Conservation (phyloP, 495 filamentous ascomycete genomes). For the Podospora pseudopauciseta region DNA sequence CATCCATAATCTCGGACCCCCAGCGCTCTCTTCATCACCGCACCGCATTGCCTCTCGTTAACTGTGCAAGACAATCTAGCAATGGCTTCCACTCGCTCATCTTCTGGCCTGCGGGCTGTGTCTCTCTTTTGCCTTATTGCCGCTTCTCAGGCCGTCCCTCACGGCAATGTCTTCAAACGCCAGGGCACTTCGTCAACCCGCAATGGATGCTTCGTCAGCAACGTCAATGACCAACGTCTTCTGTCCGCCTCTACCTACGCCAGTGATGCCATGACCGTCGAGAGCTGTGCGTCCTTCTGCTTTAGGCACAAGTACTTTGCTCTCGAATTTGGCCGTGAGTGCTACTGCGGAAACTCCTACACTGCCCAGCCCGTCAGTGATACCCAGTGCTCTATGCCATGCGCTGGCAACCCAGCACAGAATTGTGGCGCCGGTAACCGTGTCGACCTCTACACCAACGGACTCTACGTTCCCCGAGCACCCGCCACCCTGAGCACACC, state of each 20-base stretch:
- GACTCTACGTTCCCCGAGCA: constrained; percentile 8
- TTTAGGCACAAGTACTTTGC: constrained; percentile 36
- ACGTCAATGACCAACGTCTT: constrained; percentile 43
- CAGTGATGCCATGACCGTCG: constrained; percentile 55
- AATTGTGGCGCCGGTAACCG: constrained; percentile 46
- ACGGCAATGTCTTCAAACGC: constrained; percentile 7
- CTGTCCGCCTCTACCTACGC: constrained; percentile 47
- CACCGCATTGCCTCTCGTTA: background rate
- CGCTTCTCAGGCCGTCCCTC: constrained; percentile 14
- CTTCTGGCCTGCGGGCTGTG: constrained; percentile 10
- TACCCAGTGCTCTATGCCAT: constrained; percentile 46
- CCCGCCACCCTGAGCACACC: constrained; percentile 12
- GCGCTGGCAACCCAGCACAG: constrained; percentile 41
- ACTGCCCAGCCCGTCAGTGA: constrained; percentile 8
- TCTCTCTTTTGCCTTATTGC: constrained; percentile 16
- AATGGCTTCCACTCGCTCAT: constrained; percentile 8
- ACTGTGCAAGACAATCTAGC: background rate
- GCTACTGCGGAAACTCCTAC: constrained; percentile 35
- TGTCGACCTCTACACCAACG: constrained; percentile 45
- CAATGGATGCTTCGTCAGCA: constrained; percentile 18
- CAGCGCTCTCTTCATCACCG: background rate
- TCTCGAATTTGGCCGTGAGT: constrained; percentile 27
- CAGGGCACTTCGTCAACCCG: constrained; percentile 9
- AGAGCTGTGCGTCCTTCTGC: constrained; percentile 57
- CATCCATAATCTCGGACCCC: background rate